phyloP scores from a whole-genome alignment of 2,329 filamentous ascomycete genomes.

The Gremmenia infestans region DNA sequence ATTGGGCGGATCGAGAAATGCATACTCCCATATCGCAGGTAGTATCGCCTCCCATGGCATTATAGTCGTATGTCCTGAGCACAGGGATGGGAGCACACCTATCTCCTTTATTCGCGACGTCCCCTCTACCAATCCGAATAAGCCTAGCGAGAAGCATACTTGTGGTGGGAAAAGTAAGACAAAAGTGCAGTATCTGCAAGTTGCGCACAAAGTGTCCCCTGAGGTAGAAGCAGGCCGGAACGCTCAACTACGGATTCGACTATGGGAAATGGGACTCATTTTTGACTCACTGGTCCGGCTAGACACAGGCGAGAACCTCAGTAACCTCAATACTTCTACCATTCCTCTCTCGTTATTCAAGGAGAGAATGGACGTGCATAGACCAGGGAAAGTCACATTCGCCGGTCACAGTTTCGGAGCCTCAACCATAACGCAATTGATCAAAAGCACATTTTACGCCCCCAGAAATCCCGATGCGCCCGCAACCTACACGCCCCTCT shows the following conservation, averaged over 20 bases:
- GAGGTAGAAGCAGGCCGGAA: slow-evolving; percentile 65
- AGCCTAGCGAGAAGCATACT: neutral
- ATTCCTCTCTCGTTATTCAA: slow-evolving; percentile 54
- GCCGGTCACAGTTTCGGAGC: slow-evolving; percentile 80
- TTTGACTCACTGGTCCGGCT: slow-evolving; percentile 64
- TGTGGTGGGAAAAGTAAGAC: slow-evolving; percentile 16
- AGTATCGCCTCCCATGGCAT: slow-evolving; percentile 77
- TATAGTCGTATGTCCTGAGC: slow-evolving; percentile 76
- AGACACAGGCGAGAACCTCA: slow-evolving; percentile 46
- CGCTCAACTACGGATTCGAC: slow-evolving; percentile 65
- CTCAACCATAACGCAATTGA: slow-evolving; percentile 66
- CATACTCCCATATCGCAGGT: slow-evolving; percentile 78
- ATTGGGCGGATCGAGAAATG: slow-evolving; percentile 73
- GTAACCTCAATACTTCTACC: slow-evolving; percentile 49
- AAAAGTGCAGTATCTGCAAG: slow-evolving; percentile 40
- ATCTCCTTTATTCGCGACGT: slow-evolving; percentile 65
- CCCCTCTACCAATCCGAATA: slow-evolving; percentile 33
- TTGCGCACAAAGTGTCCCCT: slow-evolving; percentile 58
- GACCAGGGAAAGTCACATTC: slow-evolving; percentile 69
- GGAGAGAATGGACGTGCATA: slow-evolving; percentile 59
- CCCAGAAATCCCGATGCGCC: slow-evolving; percentile 38
- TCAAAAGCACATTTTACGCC: slow-evolving; percentile 74
- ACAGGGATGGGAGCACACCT: slow-evolving; percentile 75
- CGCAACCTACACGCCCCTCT: slow-evolving; percentile 52
- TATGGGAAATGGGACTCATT: slow-evolving; percentile 73